Base-by-base conservation (phyloP, 352 stramenopile genomes). In the Halophytophthora polymorphica region DNA sequence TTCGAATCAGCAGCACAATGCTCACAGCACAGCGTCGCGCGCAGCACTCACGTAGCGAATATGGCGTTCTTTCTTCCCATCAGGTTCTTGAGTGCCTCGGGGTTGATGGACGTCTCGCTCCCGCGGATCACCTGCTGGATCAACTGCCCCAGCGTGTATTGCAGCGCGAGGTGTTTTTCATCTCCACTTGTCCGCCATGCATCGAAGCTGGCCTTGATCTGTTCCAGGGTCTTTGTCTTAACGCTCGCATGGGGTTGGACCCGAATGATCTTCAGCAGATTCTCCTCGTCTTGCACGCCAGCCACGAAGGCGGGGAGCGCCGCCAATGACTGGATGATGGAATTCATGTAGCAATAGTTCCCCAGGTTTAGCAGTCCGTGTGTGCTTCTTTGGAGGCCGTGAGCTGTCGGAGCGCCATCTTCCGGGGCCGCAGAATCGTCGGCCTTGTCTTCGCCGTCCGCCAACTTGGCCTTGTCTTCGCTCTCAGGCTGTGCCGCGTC, bases 321-420 rank as follows among this genome's bases (percentile, higher is more conserved):
- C 13, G 83, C 70, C 13, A 95, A 54, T 2, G 85, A 74, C 45
- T 95, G 85, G 10, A 98, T 54, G 19, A 98, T 98, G 12, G 87
- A 86, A 64, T 98, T 98, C 76, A 98, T 94, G 58, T 96, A 96
- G 64, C 86, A 96, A 50, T 87, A 93, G 53, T 96, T 93, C 47
- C 95, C 95, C 14, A 98, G 64, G 61, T 98, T 98, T 17, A 97
- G 56, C 17, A 98, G 69, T n/a, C 95, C 95, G 33, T 92, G 84
- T 1, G 68, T 79, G n/a, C 75, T 79, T 36, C 74, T 72, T 22
- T 66, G 63, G 17, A 52, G 53, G 28, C 38, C 60, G 46, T 60
- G 53, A 19, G 46, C 41, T 5, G 50, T 33, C 12, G 48, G 55
- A 31, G 42, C 36, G 18, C 18, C 29, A 23, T 31, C 17, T 3